Evolutionary conservation across 768 basidiomycete species (phyloP).

Genomic region (Clathrus columnatus): DNA sequence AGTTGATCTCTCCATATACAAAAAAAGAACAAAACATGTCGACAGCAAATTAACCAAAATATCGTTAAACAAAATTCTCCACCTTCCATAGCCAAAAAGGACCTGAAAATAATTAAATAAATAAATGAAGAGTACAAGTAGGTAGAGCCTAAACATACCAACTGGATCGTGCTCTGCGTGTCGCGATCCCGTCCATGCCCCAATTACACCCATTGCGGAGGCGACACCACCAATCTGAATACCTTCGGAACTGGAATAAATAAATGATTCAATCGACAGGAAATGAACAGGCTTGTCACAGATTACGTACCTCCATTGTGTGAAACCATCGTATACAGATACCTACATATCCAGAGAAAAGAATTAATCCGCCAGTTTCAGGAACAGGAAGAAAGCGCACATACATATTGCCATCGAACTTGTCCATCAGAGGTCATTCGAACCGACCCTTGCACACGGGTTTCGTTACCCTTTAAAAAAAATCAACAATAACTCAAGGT

Average conservation of each 20-base stretch:
- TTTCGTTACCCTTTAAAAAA: slow-evolving; percentile 25
- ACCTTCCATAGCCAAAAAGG: slow-evolving; percentile 67
- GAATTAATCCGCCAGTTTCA: slow-evolving; percentile 10
- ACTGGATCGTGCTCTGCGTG: slow-evolving; percentile 57
- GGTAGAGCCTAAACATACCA: slow-evolving; percentile 33
- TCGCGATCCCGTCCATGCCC: slow-evolving; percentile 56
- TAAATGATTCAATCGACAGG: background rate
- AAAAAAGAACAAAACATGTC: background rate
- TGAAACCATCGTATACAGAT: slow-evolving; percentile 41
- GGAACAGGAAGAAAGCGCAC: slow-evolving; percentile 18
- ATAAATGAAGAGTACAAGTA: background rate
- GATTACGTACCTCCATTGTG: slow-evolving; percentile 49
- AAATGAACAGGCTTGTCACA: background rate
- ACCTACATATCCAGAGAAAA: slow-evolving; percentile 28
- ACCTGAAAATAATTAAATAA: slow-evolving; percentile 28
- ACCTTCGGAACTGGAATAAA: slow-evolving; percentile 47
- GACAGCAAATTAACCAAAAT: background rate
- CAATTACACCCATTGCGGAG: slow-evolving; percentile 58
- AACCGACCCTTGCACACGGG: slow-evolving; percentile 42
- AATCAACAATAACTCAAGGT: background rate
- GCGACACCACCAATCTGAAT: slow-evolving; percentile 57
- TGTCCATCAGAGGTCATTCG: slow-evolving; percentile 36
- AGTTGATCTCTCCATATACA: background rate
- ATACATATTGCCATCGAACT: slow-evolving; percentile 53
- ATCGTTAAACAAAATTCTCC: background rate